Evolutionary conservation across 2,329 filamentous ascomycete genomes (phyloP), one percentile per base, ranked within the genome.

Genomic region (Scytalidium sp.): DNA sequence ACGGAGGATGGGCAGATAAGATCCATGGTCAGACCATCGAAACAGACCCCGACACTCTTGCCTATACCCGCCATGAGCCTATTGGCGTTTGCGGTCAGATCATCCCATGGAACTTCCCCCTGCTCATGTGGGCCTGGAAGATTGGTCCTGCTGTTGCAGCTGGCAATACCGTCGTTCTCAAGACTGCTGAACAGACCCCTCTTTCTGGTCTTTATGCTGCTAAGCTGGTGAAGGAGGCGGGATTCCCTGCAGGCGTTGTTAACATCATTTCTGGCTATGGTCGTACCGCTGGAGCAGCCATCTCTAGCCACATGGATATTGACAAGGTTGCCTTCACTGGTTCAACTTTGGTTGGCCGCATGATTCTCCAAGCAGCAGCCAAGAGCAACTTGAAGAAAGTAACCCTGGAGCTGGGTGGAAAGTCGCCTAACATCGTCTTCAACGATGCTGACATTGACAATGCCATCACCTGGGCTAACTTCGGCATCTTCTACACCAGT

Each of bases 321-420:
- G 83, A 88, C 62, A 90, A 90, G 71, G 75, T 91, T 49, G 85
- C 87, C 0, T 91, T 90, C 56, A 90, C 87, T 0, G 87, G 87
- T 21, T 86, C 81, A 1, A 90, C 87, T 0, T 71, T 73, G 1
- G 90, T 86, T 0, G 87, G 83, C 2, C 78, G 79, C 41, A 75
- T 83, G 40, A 87, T 90, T 54, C 88, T 90, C 85, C 87, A 87
- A 64, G 77, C 51, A 64, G 85, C 87, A 0, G 75, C 80, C 13
- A 15, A 10, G 6, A 15, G 11, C 6, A 36, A 36, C 15, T n/a
- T 36, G 5, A 36, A 36, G 13, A 36, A 36, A n/a, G 32, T 36
- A n/a, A 36, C 32, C 4, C 32, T 36, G 15, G 32, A 36, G 17
- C 15, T 36, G 32, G 32, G 32, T 15, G 32, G 32, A 15, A 36